These are phyloP conservation scores for Globisporangium okanoganense DNA, from an alignment of 352 stramenopile species.

Conservation along the genomic window DNA sequence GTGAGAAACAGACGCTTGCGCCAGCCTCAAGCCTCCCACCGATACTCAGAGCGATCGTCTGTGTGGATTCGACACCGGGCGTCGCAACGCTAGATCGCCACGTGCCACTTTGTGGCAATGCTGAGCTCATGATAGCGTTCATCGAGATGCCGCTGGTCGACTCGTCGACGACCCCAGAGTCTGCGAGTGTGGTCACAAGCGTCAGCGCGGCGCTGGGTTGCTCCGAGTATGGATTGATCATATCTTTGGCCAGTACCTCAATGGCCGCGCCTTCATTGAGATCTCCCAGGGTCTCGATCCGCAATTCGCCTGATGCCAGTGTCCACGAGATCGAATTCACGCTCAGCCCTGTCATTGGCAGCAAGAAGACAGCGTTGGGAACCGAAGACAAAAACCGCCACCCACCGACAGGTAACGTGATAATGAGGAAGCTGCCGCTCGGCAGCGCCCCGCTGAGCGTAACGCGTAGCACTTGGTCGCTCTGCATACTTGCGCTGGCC, in stretches of 20 bases:
- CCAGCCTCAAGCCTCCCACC: slow-evolving; percentile 38
- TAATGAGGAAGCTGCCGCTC: slow-evolving; percentile 40
- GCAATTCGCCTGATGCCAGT: slow-evolving; percentile 18
- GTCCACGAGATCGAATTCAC: slow-evolving; percentile 32
- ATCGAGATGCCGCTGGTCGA: slow-evolving; percentile 32
- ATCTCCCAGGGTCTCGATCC: slow-evolving; percentile 34
- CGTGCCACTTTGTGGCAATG: slow-evolving; percentile 20
- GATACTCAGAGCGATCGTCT: slow-evolving; percentile 33
- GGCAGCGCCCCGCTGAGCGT: slow-evolving; percentile 45
- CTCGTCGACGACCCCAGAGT: slow-evolving; percentile 43
- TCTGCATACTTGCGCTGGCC: slow-evolving; percentile 47
- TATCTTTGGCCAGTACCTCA: slow-evolving; percentile 36
- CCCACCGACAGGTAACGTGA: slow-evolving; percentile 31
- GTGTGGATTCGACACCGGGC: slow-evolving; percentile 43
- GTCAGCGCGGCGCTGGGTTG: slow-evolving; percentile 14
- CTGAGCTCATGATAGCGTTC: slow-evolving; percentile 35
- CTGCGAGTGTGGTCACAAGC: slow-evolving; percentile 36
- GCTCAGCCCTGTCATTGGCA: slow-evolving; percentile 27
- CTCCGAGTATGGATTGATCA: slow-evolving; percentile 52
- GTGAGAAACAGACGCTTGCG: slow-evolving; percentile 34
- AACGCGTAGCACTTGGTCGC: slow-evolving; percentile 39
- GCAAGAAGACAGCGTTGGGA: slow-evolving; percentile 26
- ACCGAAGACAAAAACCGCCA: slow-evolving; percentile 28
- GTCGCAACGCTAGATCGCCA: slow-evolving; percentile 40
- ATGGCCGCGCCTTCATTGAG: slow-evolving; percentile 31